Evolutionary conservation across 2,329 filamentous ascomycete species (phyloP).

Genomic region (Colletotrichum filicis): DNA sequence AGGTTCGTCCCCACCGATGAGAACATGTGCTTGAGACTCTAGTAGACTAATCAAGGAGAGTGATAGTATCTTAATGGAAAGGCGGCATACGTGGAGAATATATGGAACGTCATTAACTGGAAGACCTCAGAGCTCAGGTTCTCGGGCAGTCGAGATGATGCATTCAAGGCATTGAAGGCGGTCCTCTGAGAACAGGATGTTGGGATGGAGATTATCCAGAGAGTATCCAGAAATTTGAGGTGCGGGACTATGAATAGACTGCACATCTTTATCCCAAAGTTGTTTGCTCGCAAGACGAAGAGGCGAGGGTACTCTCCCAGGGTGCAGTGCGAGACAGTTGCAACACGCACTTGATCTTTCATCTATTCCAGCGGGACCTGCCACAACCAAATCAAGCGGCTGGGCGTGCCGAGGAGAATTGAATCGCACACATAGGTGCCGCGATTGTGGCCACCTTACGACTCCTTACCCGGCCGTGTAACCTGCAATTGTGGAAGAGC

Average conservation of each 20-base stretch:
- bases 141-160: constrained; percentile 57
- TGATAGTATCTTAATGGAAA: constrained; percentile 81
- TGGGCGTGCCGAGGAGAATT: neutral
- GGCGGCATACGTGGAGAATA: constrained; percentile 78
- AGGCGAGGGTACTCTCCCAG: too few species aligned
- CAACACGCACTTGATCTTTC: neutral
- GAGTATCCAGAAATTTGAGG: neutral
- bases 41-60: constrained; percentile 31
- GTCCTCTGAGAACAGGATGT: constrained; percentile 46
- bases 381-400: neutral
- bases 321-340: neutral
- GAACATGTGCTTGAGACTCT: neutral
- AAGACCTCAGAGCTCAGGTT: constrained; percentile 74
- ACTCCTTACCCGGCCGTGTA: constrained; percentile 5
- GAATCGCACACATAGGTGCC: neutral
- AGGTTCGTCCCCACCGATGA: constrained; percentile 56
- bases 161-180: constrained; percentile 56
- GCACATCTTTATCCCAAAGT: neutral
- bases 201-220: neutral
- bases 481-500: neutral
- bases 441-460: constrained; percentile 2
- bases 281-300: neutral
- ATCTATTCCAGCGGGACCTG: neutral
- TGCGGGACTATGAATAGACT: neutral
- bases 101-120: constrained; percentile 86